phyloP scores from a whole-genome alignment of 2,329 filamentous ascomycete species.

The Penicillium sclerotiorum region DNA sequence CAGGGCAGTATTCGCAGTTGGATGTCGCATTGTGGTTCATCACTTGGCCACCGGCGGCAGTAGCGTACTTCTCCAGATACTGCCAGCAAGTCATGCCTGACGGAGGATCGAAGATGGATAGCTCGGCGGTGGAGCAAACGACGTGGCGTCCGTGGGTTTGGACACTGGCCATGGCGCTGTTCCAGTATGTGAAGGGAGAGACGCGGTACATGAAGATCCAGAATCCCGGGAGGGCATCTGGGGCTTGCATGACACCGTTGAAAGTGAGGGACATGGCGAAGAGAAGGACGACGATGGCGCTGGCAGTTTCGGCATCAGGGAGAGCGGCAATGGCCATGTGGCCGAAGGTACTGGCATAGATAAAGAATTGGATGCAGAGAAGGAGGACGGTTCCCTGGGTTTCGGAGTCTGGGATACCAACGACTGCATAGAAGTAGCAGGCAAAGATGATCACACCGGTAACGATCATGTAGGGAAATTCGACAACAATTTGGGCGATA shows the following conservation, averaged over 20 bases:
- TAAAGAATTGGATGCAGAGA: conserved; percentile 71
- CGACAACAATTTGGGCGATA: conserved; percentile 78
- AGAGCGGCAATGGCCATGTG: conserved; percentile 76
- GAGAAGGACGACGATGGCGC: conserved; percentile 72
- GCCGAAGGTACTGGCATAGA: conserved; percentile 81
- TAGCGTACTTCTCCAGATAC: conserved; percentile 60
- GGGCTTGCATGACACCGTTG: conserved; percentile 68
- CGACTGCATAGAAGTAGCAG: conserved; percentile 82
- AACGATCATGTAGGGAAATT: conserved; percentile 80
- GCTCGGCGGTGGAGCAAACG: conserved; percentile 69
- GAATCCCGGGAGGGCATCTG: conserved; percentile 65
- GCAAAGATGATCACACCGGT: conserved; percentile 74
- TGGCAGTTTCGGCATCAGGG: conserved; percentile 72
- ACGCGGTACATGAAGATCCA: conserved; percentile 67
- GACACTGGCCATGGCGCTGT: conserved; percentile 68
- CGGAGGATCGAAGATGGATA: conserved; percentile 65
- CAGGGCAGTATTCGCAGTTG: conserved; percentile 55
- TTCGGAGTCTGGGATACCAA: conserved; percentile 60
- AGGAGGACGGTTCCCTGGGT: conserved; percentile 79
- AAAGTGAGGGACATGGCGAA: conserved; percentile 85
- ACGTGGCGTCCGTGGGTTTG: conserved; percentile 70
- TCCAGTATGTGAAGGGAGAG: conserved; percentile 57
- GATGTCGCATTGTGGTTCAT: conserved; percentile 51
- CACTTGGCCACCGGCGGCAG: conserved; percentile 56
- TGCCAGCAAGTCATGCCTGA: conserved; percentile 58